phyloP scores from a whole-genome alignment of 2,329 filamentous ascomycete species.

The Alternaria metachromatica region DNA sequence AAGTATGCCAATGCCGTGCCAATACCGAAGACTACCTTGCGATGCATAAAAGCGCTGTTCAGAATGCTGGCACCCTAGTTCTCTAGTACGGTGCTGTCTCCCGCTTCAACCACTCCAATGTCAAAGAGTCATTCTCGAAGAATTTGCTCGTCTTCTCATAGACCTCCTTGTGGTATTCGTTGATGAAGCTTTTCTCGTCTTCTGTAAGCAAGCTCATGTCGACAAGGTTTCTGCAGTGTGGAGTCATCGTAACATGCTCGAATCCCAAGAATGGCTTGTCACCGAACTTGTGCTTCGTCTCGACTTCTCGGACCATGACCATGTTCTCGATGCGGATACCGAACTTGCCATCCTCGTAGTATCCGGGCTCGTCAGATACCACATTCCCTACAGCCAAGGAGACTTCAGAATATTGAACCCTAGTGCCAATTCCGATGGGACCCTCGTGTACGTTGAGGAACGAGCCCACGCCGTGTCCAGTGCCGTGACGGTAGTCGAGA shows the following conservation, averaged over 20 bases:
- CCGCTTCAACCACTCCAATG: slow-evolving; percentile 80
- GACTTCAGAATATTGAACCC: slow-evolving; percentile 90
- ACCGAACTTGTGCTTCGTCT: slow-evolving; percentile 86
- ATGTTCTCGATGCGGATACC: slow-evolving; percentile 98
- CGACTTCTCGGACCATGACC: slow-evolving; percentile 85
- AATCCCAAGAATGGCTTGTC: slow-evolving; percentile 95
- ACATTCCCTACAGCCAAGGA: slow-evolving; percentile 91
- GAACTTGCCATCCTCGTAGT: slow-evolving; percentile 94
- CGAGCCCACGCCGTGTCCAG: slow-evolving; percentile 93
- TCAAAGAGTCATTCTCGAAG: slow-evolving; percentile 75
- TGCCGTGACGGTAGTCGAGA: slow-evolving; percentile 94
- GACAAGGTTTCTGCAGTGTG: slow-evolving; percentile 88
- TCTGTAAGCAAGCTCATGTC: slow-evolving; percentile 74
- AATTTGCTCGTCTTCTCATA: slow-evolving; percentile 79
- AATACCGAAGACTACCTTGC: slow-evolving; percentile 20
- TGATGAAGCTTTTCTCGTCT: slow-evolving; percentile 83
- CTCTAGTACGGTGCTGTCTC: slow-evolving; percentile 71
- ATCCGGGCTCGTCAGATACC: slow-evolving; percentile 93
- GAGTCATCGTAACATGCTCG: slow-evolving; percentile 96
- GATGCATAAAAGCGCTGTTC: background rate
- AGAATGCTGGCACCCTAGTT: background rate
- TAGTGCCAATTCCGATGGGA: slow-evolving; percentile 92
- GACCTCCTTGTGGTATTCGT: slow-evolving; percentile 82
- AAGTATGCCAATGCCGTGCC: slow-evolving; percentile 23
- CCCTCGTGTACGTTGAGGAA: slow-evolving; percentile 98